These are phyloP conservation scores for Lodderomyces pseudojiufengensis DNA, from an alignment of 1,139 yeast species.

Conservation along the genomic window DNA sequence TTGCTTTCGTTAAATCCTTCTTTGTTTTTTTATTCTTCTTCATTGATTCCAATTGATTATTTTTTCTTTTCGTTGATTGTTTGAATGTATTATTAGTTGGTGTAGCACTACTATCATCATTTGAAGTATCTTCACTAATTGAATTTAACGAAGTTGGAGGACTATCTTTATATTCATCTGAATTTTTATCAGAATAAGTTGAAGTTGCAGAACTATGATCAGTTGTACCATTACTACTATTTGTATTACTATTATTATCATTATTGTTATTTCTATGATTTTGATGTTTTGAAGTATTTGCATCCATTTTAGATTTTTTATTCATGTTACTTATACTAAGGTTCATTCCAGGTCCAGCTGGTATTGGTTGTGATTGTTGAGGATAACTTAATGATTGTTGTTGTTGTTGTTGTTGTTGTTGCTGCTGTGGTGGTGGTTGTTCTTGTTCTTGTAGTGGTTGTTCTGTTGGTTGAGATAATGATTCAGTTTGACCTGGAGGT, in stretches of 20 bases:
- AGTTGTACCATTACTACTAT: neutral
- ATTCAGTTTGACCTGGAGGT: neutral
- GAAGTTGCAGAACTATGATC: conserved; percentile 4
- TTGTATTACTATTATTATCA: neutral
- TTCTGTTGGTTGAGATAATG: conserved; percentile 1
- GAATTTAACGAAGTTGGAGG: conserved; percentile 10
- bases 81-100: neutral
- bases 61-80: conserved; percentile 2
- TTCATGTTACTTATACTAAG: conserved; percentile 2
- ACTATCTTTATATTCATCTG: conserved; percentile 6
- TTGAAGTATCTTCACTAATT: conserved; percentile 4
- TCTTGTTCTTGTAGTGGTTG: neutral
- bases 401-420: neutral
- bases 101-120: neutral
- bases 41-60: neutral
- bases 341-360: neutral
- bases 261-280: neutral
- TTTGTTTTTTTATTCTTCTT: conserved; percentile 1
- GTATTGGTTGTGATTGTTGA: conserved; percentile 1
- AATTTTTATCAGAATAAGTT: conserved; percentile 3
- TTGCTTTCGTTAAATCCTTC: neutral
- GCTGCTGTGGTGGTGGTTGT: neutral
- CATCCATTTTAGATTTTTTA: conserved; percentile 1
- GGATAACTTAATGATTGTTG: neutral
- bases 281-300: neutral